These are phyloP conservation scores for Scytalidium lignicola DNA, from an alignment of 2,329 filamentous ascomycete genomes.

Conservation along the genomic window DNA sequence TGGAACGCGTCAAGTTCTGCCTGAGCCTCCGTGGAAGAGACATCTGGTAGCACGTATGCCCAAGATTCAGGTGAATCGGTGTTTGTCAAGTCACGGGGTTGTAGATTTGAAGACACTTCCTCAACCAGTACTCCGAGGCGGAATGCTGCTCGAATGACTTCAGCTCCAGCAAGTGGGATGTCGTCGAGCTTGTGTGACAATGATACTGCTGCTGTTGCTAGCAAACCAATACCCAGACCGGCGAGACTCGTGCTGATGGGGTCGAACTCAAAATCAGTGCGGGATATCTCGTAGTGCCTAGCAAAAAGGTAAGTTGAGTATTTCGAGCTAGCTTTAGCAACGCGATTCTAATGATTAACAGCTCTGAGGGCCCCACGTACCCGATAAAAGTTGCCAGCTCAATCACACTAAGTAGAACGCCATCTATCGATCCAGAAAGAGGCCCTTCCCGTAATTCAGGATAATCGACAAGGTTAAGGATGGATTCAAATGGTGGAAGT, in stretches of 20 bases:
- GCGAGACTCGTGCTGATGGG: constrained; percentile 27
- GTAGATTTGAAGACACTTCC: constrained; percentile 36
- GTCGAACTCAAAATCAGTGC: constrained; percentile 17
- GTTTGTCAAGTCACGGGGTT: constrained; percentile 27
- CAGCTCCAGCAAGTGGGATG: constrained; percentile 34
- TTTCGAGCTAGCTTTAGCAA: not conserved
- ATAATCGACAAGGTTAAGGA: constrained; percentile 31
- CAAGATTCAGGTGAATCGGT: constrained; percentile 28
- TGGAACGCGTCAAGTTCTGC: constrained; percentile 33
- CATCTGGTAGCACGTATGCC: constrained; percentile 36
- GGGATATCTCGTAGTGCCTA: constrained; percentile 27
- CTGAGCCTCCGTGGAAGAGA: constrained; percentile 28
- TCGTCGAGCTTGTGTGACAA: constrained; percentile 34
- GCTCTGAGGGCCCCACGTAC: too few relatives aligned
- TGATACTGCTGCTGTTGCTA: constrained; percentile 37
- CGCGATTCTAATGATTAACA: not conserved
- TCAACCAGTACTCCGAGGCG: constrained; percentile 39
- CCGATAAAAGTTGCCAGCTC: constrained; percentile 39
- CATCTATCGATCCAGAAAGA: constrained; percentile 39
- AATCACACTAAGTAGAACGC: constrained; percentile 34
- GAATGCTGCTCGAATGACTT: constrained; percentile 39
- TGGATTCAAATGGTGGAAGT: constrained; percentile 33
- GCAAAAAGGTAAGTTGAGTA: too few relatives aligned
- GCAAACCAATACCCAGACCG: constrained; percentile 40
- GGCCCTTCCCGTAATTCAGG: constrained; percentile 33